Evolutionary conservation across 257 asterid genomes (phyloP), one percentile per base, ranked within the genome.

Genomic region (Eucommia ulmoides): DNA sequence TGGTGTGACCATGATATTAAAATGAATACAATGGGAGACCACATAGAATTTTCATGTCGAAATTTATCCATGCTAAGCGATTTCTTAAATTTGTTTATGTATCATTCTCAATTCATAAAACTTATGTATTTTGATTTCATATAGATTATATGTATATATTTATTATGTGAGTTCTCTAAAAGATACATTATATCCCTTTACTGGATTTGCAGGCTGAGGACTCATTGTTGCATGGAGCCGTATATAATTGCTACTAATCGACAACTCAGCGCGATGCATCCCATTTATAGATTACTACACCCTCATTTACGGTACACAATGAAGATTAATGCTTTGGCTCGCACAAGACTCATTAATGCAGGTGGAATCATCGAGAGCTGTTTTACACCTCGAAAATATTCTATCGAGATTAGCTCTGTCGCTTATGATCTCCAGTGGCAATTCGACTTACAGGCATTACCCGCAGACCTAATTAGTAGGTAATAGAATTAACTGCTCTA

Each of bases 231-330:
- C 64, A 61, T 64, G 7, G 97, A 88, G 70, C 97, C 97, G 41
- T 84, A 84, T 64, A 77, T 88, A 42, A 84, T 88, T 2, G 89
- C 97, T 1, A 42, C 74, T 7, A 67, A 76, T 50, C 64, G 97
- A 50, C 97, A 81, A 51, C 65, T 88, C 1, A 84, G 97, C 11
- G 73, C 77, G 19, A 65, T 84, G 88, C 97, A 88, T 57, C 97
- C 95, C 0, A 81, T 88, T 14, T 60, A 75, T 35, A 67, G 82
- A 59, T 64, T 84, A 19, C 33, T 88, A 44, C 80, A 65, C 24
- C 97, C 97, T 47, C 95, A 81, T 53, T 60, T 84, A 1, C 76
- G 94, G 2, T 81, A 81, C 78, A 88, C 97, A n/a, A 81, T 88
- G 95, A 86, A 81, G 73, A 88, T 88, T 22, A 88, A 88, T 20